Evolutionary conservation across 2,329 filamentous ascomycete species (phyloP).

Genomic region (Geosmithia flava): DNA sequence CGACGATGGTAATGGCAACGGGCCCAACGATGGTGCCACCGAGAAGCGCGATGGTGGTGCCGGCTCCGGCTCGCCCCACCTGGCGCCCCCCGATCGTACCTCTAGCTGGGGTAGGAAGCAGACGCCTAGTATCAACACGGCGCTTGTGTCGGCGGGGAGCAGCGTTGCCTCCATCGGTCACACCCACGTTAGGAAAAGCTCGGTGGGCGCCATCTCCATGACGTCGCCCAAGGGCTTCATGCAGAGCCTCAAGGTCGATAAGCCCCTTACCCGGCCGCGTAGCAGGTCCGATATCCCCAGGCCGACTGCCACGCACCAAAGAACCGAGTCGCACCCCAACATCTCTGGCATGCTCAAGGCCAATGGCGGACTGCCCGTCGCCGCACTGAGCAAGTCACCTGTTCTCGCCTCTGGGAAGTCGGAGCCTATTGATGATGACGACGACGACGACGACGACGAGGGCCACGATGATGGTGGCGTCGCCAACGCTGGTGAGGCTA

Average conservation of each 20-base stretch:
- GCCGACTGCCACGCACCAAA: conserved; percentile 13
- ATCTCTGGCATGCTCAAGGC: conserved; percentile 39
- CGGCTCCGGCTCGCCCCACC: conserved; percentile 19
- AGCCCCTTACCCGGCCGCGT: conserved; percentile 37
- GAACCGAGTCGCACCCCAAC: conserved; percentile 25
- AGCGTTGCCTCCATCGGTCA: conserved; percentile 43
- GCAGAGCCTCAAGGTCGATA: conserved; percentile 26
- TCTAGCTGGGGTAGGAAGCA: conserved; percentile 39
- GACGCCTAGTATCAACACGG: conserved; percentile 46
- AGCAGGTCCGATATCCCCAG: conserved; percentile 42
- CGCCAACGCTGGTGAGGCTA: conserved; percentile 28
- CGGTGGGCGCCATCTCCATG: conserved; percentile 36
- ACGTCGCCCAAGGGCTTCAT: conserved; percentile 13
- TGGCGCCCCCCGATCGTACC: conserved; percentile 37
- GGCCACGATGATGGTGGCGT: conserved; percentile 39
- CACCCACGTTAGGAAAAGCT: conserved; percentile 44
- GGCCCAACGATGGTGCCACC: conserved; percentile 13
- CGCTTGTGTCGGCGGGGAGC: conserved; percentile 41
- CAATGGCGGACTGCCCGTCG: conserved; percentile 40
- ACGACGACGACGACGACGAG: conserved; percentile 45
- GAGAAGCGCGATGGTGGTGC: conserved; percentile 20
- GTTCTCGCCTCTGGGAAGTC: conserved; percentile 4
- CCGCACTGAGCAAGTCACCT: conserved; percentile 24
- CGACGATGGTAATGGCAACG: conserved; percentile 12
- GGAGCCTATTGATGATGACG: conserved; percentile 40